Evolutionary conservation across 331 rosid genomes (phyloP).

Genomic region (Malus hybrid): DNA sequence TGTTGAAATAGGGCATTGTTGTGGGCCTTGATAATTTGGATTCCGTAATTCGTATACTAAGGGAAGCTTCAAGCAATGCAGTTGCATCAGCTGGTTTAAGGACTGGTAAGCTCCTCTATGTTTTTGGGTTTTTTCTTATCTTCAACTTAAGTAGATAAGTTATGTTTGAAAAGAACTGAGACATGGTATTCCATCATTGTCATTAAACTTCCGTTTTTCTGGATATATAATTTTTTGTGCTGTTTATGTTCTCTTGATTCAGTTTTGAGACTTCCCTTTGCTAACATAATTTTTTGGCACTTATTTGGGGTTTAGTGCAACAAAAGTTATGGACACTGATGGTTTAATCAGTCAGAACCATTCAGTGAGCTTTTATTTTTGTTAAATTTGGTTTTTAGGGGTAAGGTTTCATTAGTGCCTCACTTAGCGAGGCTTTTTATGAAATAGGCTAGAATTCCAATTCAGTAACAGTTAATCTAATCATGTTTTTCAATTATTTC

Average conservation of each 20-base stretch:
- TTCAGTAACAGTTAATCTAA: background rate
- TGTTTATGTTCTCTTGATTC: background rate
- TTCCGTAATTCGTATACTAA: slow-evolving; percentile 56
- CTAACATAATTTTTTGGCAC: background rate
- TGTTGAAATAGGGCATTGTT: slow-evolving; percentile 60
- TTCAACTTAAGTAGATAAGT: background rate
- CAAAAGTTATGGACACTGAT: background rate
- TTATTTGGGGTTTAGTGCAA: background rate
- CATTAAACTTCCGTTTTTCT: background rate
- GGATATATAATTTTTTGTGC: background rate
- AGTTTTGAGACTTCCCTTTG: background rate
- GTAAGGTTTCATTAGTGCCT: background rate
- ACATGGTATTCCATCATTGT: background rate
- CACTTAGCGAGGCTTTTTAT: background rate
- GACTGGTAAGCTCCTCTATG: slow-evolving; percentile 42
- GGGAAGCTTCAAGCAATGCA: slow-evolving; percentile 71
- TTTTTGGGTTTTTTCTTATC: background rate
- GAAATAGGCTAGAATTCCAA: background rate
- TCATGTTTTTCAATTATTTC: background rate
- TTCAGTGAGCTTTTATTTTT: background rate
- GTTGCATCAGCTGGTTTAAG: slow-evolving; percentile 54
- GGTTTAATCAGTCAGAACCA: background rate
- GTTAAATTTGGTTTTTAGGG: background rate
- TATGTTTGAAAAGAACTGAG: background rate
- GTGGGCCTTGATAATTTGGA: slow-evolving; percentile 85